Conservation (phyloP, 306 rosid species). For the apple (Malus domestica) region DNA sequence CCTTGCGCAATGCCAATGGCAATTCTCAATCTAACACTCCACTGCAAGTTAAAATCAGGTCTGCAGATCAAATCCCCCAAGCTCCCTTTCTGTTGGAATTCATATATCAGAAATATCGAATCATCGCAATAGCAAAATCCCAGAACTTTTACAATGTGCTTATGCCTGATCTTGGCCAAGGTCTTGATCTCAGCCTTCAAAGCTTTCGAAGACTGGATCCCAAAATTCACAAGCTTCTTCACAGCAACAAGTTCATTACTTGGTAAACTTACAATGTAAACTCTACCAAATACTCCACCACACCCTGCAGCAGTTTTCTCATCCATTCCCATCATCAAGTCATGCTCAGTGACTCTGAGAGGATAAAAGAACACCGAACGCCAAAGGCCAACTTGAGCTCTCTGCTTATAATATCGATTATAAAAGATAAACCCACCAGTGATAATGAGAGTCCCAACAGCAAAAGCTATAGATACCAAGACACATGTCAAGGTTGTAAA, state of each 20-base stretch:
- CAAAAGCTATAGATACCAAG: slow-evolving; percentile 62
- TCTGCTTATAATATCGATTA: slow-evolving; percentile 41
- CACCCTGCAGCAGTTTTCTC: slow-evolving; percentile 64
- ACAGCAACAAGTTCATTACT: slow-evolving; percentile 81
- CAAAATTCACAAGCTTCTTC: slow-evolving; percentile 74
- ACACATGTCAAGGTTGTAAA: slow-evolving; percentile 59
- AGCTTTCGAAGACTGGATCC: slow-evolving; percentile 57
- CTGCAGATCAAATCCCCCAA: slow-evolving; percentile 65
- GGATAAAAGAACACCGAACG: slow-evolving; percentile 86
- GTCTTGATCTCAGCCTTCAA: slow-evolving; percentile 82
- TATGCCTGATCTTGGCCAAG: slow-evolving; percentile 87
- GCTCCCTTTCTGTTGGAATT: slow-evolving; percentile 72
- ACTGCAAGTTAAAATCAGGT: slow-evolving; percentile 45
- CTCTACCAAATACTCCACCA: slow-evolving; percentile 68
- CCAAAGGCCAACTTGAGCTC: slow-evolving; percentile 42
- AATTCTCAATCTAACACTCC: slow-evolving; percentile 68
- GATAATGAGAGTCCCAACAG: slow-evolving; percentile 45
- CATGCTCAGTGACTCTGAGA: slow-evolving; percentile 83
- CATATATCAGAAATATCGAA: slow-evolving; percentile 70
- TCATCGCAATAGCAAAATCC: slow-evolving; percentile 89
- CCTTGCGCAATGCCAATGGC: slow-evolving; percentile 91
- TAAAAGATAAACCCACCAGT: slow-evolving; percentile 58
- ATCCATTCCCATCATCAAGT: slow-evolving; percentile 71
- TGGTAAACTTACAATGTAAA: slow-evolving; percentile 59
- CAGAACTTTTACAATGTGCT: slow-evolving; percentile 68